Base-by-base conservation (phyloP, 2,329 filamentous ascomycete genomes). In the Lomentospora prolificans region DNA sequence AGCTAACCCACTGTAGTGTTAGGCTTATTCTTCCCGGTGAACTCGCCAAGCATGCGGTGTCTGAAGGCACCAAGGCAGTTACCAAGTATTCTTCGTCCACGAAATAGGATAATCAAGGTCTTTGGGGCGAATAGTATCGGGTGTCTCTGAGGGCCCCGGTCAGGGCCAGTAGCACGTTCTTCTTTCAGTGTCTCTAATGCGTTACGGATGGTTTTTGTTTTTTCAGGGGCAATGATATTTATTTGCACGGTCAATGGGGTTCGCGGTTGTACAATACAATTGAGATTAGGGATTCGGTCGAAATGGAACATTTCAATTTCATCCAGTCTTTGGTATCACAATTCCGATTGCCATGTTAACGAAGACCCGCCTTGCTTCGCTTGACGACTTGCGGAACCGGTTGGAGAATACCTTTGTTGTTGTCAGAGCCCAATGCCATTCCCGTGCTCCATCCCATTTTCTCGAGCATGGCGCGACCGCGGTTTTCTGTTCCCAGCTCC, bases 31-130 rank as follows among this genome's bases (percentile, higher is more conserved):
- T 99, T 55, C 94, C 94, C 50, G 94, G 94, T 79, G 94, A 99
- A 80, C 84, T 99, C 66, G 94, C 94, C 74, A 99, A 99, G 87
- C 94, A 99, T 78, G 94, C 94, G 65, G 94, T 99, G 51, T 99
- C 94, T 67, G 94, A 99, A 80, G 94, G 94, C 71, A 99, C 94
- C 74, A 99, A 99, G 89, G 94, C 94, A 58, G 94, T 99, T 66
- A 99, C 94, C 82, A 99, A 99, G 86, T 99, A 97, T 85, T 97
- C 92, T 65, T 96, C 92, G 59, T 96, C 92, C 71, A 94, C 91
- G 77, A 99, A 97, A 90, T 97, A 96, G 84, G 76, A n/a, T n/a
- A n/a, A n/a, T 79, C 60, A 67, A 70, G 79, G 73, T 73, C 66
- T 68, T 76, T 82, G 14, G 53, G 56, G 80, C 81, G 80, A 33